A percentile compares a stretch with the other conserved stretches of the same genome.
These are phyloP conservation scores for Lablab purpureus DNA, from an alignment of 306 rosid genomes.

Conservation along the genomic window DNA sequence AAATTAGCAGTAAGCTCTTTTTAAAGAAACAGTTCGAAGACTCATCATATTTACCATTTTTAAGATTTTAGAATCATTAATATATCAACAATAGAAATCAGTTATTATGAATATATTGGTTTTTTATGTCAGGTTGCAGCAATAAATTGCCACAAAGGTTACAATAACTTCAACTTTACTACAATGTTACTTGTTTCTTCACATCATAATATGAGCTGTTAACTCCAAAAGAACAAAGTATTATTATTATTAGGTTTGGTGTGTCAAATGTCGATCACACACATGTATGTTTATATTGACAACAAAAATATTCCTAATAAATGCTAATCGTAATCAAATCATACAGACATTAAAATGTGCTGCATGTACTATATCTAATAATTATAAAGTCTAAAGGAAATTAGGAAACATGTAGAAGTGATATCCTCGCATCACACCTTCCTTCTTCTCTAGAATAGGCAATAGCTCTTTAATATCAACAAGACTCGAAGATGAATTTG, in stretches of 20 bases:
- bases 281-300: not conserved
- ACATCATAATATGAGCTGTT: not conserved
- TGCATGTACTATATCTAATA: not conserved
- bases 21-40: conserved; percentile 18
- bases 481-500: conserved; percentile 15
- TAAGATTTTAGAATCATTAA: conserved; percentile 17
- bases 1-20: not conserved
- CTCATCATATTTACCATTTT: not conserved
- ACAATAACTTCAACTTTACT: not conserved
- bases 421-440: not conserved
- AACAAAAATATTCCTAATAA: not conserved
- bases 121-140: conserved; percentile 11
- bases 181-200: not conserved
- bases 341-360: not conserved
- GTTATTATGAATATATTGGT: conserved; percentile 11
- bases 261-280: not conserved
- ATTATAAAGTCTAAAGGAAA: not conserved
- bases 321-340: not conserved
- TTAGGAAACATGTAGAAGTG: not conserved
- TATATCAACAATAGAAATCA: not conserved
- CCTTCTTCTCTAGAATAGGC: conserved; percentile 5
- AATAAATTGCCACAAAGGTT: conserved; percentile 13
- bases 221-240: conserved; percentile 18
- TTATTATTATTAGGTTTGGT: not conserved
- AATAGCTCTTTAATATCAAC: conserved; percentile 4